A percentile compares a stretch with the other conserved stretches of the same genome.
Evolutionary conservation across 345 rosid genomes (phyloP).

Genomic region (Psidium friedrichsthalianum): DNA sequence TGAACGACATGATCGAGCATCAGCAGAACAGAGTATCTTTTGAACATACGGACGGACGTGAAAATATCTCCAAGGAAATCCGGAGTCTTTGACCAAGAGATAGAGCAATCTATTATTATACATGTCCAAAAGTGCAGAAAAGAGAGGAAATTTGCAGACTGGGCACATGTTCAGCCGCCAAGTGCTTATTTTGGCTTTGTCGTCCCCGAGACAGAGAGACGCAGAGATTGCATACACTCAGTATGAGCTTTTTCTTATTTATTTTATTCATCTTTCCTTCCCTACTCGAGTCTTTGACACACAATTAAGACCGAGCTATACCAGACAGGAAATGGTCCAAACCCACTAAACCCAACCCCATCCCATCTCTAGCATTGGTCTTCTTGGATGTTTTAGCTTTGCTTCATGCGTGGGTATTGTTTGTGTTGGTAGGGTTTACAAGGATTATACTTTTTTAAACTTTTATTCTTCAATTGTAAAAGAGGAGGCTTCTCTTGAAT

Average conservation of each 20-base stretch:
- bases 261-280: background rate
- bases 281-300: background rate
- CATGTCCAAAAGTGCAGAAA: background rate
- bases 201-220: background rate
- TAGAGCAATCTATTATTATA: too few species aligned
- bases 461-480: too few species aligned
- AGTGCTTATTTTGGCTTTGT: background rate
- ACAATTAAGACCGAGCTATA: background rate
- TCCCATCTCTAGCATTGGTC: background rate
- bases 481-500: too few species aligned
- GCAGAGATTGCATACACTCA: too few species aligned
- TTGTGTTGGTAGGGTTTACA: too few species aligned
- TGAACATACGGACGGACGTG: background rate
- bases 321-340: background rate
- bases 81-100: background rate
- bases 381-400: background rate
- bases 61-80: background rate
- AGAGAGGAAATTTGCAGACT: background rate
- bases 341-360: background rate
- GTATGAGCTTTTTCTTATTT: background rate
- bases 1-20: too few species aligned
- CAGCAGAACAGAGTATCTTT: background rate
- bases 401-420: background rate
- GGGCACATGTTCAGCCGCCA: background rate
- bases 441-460: too few species aligned